A percentile compares a stretch with the other conserved stretches of the same genome.
phyloP scores from a whole-genome alignment of 176 grass and related monocot genomes.

The Oryza glaberrima region DNA sequence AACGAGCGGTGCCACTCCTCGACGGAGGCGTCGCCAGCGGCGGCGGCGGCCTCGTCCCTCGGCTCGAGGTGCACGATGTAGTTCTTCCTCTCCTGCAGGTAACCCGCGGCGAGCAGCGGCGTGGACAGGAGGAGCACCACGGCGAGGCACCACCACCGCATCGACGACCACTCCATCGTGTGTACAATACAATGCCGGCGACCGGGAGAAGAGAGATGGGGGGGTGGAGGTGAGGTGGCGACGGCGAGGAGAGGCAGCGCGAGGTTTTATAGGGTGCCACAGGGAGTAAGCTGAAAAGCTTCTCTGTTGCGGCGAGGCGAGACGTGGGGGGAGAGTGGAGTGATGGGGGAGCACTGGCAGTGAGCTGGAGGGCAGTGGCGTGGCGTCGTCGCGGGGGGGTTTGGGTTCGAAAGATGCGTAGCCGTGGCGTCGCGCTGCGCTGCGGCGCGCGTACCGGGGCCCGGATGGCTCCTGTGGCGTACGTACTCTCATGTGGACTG shows the following conservation, averaged over 20 bases:
- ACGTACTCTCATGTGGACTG: too few species aligned
- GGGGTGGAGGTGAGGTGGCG: background rate
- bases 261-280: constrained; percentile 28
- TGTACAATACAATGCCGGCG: background rate
- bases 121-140: background rate
- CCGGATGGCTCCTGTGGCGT: background rate
- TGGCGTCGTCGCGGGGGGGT: background rate
- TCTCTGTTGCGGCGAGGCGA: background rate
- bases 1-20: constrained; percentile 78
- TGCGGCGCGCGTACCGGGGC: background rate
- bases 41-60: background rate
- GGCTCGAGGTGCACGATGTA: constrained; percentile 77
- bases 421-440: background rate
- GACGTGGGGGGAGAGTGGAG: constrained; percentile 1
- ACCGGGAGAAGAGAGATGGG: background rate
- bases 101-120: constrained; percentile 20
- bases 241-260: background rate
- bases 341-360: constrained; percentile 46
- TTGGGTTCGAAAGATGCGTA: too few species aligned
- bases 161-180: constrained; percentile 4
- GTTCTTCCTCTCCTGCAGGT: constrained; percentile 66
- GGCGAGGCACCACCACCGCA: constrained; percentile 1
- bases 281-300: background rate
- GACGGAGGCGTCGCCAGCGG: background rate
- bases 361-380: constrained; percentile 62